Conservation (phyloP, 306 rosid genomes). For the Glycyrrhiza uralensis region DNA sequence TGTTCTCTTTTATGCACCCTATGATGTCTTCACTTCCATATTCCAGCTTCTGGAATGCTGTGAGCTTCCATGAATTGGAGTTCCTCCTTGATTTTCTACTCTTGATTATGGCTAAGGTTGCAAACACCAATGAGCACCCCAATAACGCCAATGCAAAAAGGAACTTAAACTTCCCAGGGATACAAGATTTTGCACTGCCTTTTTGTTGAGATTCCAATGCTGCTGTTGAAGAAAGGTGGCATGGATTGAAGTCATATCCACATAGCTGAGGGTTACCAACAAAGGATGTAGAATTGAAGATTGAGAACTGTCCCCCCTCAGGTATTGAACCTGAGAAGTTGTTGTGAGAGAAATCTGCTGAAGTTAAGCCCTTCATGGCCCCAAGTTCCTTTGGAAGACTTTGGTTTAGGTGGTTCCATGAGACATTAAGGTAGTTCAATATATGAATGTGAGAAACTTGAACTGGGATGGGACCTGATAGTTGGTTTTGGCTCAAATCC, state of each 20-base stretch:
- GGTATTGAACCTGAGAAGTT: slow-evolving; percentile 78
- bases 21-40: slow-evolving; percentile 63
- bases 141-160: slow-evolving; percentile 66
- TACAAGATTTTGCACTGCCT: slow-evolving; percentile 22
- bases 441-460: slow-evolving; percentile 61
- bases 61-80: slow-evolving; percentile 62
- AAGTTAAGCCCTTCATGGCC: slow-evolving; percentile 62
- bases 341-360: slow-evolving; percentile 76
- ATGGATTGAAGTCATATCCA: slow-evolving; percentile 51
- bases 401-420: slow-evolving; percentile 66
- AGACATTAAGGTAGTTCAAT: slow-evolving; percentile 68
- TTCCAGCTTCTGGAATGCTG: slow-evolving; percentile 71
- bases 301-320: slow-evolving; percentile 52
- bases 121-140: slow-evolving; percentile 68
- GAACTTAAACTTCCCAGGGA: slow-evolving; percentile 59
- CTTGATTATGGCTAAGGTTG: slow-evolving; percentile 53
- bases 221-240: slow-evolving; percentile 40
- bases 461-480: slow-evolving; percentile 67
- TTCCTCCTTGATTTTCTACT: slow-evolving; percentile 49
- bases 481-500: slow-evolving; percentile 80
- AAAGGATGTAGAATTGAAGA: slow-evolving; percentile 63
- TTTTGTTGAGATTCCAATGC: slow-evolving; percentile 25
- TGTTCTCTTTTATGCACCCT: slow-evolving; percentile 67
- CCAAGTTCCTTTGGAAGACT: slow-evolving; percentile 65
- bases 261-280: slow-evolving; percentile 66